phyloP scores from a whole-genome alignment of 2,329 filamentous ascomycete species.

The Pestalotiopsis fici region DNA sequence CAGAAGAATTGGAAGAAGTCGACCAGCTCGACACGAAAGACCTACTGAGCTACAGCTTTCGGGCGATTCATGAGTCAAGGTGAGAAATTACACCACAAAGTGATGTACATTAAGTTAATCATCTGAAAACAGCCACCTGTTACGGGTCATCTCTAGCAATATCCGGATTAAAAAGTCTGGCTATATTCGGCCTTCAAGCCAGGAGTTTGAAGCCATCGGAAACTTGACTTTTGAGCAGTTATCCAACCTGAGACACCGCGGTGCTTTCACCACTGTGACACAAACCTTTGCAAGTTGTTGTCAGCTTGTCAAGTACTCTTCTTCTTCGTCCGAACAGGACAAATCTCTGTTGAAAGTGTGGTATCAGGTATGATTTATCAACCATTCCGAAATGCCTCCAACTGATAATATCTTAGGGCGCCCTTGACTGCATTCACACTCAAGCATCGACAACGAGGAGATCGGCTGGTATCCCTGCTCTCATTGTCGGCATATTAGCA shows the following conservation, averaged over 20 bases:
- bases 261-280: conserved; percentile 91
- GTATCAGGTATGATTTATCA: conserved; percentile 60
- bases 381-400: neutral
- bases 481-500: conserved; percentile 79
- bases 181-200: conserved; percentile 46
- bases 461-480: conserved; percentile 87
- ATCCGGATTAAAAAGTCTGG: conserved; percentile 46
- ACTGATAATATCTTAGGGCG: conserved; percentile 45
- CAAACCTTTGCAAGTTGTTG: conserved; percentile 85
- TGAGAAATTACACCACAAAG: conserved; percentile 35
- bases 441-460: conserved; percentile 83
- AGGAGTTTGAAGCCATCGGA: conserved; percentile 68
- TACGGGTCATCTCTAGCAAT: conserved; percentile 63
- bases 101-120: neutral
- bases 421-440: conserved; percentile 69
- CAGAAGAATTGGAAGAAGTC: conserved; percentile 72
- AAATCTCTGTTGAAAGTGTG: conserved; percentile 61
- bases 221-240: conserved; percentile 80
- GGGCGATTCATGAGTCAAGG: conserved; percentile 93
- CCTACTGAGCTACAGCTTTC: conserved; percentile 90
- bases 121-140: conserved; percentile 59
- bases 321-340: conserved; percentile 25
- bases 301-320: conserved; percentile 56
- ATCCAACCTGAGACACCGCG: conserved; percentile 80
- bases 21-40: conserved; percentile 82